Evolutionary conservation across 768 basidiomycete genomes (phyloP).

Genomic region (Chalciporus pseudorubinellus): DNA sequence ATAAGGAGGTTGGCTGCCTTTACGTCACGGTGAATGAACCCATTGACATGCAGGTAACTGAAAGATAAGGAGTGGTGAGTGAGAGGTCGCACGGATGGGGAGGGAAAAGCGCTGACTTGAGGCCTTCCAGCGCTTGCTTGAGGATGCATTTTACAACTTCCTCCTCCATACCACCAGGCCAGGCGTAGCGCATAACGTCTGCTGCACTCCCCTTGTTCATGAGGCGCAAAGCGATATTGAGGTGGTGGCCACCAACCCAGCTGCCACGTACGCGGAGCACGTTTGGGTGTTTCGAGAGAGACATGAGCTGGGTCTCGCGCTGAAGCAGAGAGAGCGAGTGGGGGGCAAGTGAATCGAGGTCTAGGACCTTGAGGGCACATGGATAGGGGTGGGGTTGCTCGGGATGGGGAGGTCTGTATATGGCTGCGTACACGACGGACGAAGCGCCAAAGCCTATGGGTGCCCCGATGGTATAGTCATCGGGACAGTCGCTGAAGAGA

Average conservation of each 20-base stretch:
- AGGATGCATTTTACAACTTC: slow-evolving; percentile 84
- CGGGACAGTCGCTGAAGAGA: slow-evolving; percentile 53
- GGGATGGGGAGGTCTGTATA: slow-evolving; percentile 48
- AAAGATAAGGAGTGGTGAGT: slow-evolving; percentile 4
- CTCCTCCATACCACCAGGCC: slow-evolving; percentile 89
- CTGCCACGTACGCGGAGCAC: slow-evolving; percentile 88
- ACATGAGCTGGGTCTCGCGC: slow-evolving; percentile 90
- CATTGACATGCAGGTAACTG: slow-evolving; percentile 86
- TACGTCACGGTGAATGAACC: slow-evolving; percentile 90
- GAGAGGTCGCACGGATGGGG: background rate
- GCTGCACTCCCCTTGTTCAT: slow-evolving; percentile 88
- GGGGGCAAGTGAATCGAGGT: slow-evolving; percentile 75
- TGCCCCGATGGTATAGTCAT: slow-evolving; percentile 72
- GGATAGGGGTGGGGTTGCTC: slow-evolving; percentile 42
- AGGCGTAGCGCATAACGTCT: slow-evolving; percentile 81
- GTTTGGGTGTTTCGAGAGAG: slow-evolving; percentile 89
- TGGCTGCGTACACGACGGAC: slow-evolving; percentile 83
- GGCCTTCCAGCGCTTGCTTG: slow-evolving; percentile 82
- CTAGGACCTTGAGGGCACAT: slow-evolving; percentile 87
- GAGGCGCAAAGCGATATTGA: slow-evolving; percentile 82
- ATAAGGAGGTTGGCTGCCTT: slow-evolving; percentile 94
- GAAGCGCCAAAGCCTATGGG: slow-evolving; percentile 91
- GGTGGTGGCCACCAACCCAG: slow-evolving; percentile 81
- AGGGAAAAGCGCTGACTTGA: slow-evolving; percentile 59
- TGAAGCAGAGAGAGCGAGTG: slow-evolving; percentile 70